These are phyloP conservation scores for Kurtzmaniella natalensis DNA, from an alignment of 1,139 yeast genomes.

Conservation along the genomic window DNA sequence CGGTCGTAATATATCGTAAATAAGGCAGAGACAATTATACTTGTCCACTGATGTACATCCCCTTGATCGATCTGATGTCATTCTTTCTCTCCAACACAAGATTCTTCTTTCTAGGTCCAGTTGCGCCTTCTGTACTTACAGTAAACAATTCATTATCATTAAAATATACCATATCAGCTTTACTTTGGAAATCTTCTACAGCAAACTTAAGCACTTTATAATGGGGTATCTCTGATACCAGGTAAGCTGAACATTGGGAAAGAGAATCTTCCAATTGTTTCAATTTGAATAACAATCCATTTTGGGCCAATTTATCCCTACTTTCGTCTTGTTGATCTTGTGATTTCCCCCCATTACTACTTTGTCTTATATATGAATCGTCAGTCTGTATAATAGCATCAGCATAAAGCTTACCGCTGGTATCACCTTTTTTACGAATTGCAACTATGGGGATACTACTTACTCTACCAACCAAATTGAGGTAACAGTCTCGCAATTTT, in stretches of 20 bases:
- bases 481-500: constrained; percentile 33
- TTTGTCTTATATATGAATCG: constrained; percentile 16
- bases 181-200: constrained; percentile 35
- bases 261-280: constrained; percentile 20
- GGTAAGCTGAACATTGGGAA: constrained; percentile 25
- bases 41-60: constrained; percentile 40
- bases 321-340: constrained; percentile 15
- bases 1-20: background rate
- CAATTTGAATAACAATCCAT: constrained; percentile 21
- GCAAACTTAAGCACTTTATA: constrained; percentile 25
- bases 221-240: constrained; percentile 30
- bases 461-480: constrained; percentile 31
- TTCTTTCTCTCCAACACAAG: constrained; percentile 33
- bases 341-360: background rate
- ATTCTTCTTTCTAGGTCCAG: constrained; percentile 21
- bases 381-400: constrained; percentile 40
- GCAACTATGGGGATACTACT: constrained; percentile 40
- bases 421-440: constrained; percentile 20
- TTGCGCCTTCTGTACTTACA: constrained; percentile 7
- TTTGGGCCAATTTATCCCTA: constrained; percentile 25
- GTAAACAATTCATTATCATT: constrained; percentile 26
- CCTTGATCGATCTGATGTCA: constrained; percentile 42
- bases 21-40: no score
- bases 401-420: constrained; percentile 29
- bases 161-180: constrained; percentile 34